Conservation (phyloP, 2,329 filamentous ascomycete genomes). For the Ophiostoma sp. region DNA sequence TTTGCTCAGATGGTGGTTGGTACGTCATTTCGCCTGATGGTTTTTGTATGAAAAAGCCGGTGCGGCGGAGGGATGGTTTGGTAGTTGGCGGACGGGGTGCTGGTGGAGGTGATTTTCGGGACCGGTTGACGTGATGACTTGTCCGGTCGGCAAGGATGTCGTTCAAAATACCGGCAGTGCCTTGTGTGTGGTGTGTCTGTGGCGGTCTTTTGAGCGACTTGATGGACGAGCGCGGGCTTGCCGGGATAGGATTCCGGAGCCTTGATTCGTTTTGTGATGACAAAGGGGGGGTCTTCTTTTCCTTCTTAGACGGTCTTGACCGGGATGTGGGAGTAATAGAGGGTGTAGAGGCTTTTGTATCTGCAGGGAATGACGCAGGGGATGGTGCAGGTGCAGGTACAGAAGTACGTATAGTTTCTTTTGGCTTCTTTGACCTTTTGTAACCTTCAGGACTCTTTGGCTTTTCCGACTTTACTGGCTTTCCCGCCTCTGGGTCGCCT, state of each 20-base stretch:
- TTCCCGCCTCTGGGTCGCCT: not conserved
- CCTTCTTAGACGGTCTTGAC: conserved; percentile 22
- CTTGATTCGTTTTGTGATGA: not conserved
- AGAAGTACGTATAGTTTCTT: not conserved
- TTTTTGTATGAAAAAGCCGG: conserved; percentile 14
- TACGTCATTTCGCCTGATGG: conserved; percentile 14
- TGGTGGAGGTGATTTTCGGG: not conserved
- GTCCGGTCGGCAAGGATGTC: not conserved
- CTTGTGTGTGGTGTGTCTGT: conserved; percentile 7
- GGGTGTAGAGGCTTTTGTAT: conserved; percentile 26
- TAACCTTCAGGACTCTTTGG: not conserved
- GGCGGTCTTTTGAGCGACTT: not conserved
- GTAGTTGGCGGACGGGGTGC: not conserved
- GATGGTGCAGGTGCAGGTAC: not conserved
- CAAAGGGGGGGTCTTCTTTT: not conserved
- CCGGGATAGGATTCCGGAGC: not conserved
- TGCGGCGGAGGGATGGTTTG: conserved; percentile 14
- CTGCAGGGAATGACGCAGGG: not conserved
- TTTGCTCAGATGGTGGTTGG: conserved; percentile 7
- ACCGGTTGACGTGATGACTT: conserved; percentile 2
- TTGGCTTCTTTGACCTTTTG: not conserved
- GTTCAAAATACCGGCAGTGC: not conserved
- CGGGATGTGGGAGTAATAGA: conserved; percentile 27
- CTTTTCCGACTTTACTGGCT: not conserved
- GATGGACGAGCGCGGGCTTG: not conserved